Evolutionary conservation across 768 basidiomycete species (phyloP), one percentile per base, ranked within the genome.

Genomic region (Boletus reticulatus): DNA sequence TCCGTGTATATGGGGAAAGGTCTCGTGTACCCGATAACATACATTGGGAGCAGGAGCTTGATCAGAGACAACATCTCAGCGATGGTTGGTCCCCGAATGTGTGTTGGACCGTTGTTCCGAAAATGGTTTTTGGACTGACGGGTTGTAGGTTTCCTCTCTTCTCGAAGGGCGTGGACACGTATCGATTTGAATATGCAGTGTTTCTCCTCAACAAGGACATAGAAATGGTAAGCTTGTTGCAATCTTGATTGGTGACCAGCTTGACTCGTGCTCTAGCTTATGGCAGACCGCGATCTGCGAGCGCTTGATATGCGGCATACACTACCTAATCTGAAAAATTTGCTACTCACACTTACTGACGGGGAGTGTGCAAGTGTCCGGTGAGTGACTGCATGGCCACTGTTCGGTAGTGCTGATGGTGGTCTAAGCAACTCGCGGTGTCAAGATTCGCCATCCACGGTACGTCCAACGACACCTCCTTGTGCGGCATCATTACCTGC

Each of bases 171-270:
- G 95, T 98, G 55, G 97, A 98, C 68, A 89, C 88, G 42, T 98
- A 98, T 73, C 82, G 97, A 24, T 99, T 96, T 66, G 96, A 98
- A 71, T 99, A 98, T 75, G 97, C 87, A 4, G 96, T 98, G 5
- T 98, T 94, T 71, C 73, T 99, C 41, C 78, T 98, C 32, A 99
- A 99, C 76, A 99, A 98, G 73, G 81, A 99, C 72, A 94, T 99
- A 61, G 96, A 99, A 75, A 79, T 94, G 82, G 94, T 95, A 60
- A 45, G 63, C 7, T 38, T 47, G 19, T 36, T 50, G 38, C 27
- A 31, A 38, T 48, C 5, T 5, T 12, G 43, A 19, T 7, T 46
- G n/a, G 20, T 10, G 43, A 14, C n/a, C 22, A 29, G 16, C 44
- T 58, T 63, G 22, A 68, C 37, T 3, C 20, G 29, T 42, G 43